Percentiles rank a stretch among this genome's conserved stretches.
Evolutionary conservation across 495 filamentous ascomycete genomes (phyloP).

Genomic region (Margaritispora aquatica): DNA sequence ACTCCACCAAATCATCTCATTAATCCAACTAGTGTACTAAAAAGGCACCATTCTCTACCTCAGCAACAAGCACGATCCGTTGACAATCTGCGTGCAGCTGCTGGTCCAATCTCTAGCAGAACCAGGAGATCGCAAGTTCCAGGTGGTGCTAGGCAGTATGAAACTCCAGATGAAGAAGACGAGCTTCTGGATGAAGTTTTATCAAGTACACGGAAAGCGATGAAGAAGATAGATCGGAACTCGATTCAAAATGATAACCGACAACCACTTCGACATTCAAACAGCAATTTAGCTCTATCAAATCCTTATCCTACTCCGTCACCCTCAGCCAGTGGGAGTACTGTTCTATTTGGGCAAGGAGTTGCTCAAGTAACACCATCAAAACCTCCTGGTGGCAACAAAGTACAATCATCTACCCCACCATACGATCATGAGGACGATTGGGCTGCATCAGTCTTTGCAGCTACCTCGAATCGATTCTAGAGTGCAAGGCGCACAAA

Average conservation of each 20-base stretch:
- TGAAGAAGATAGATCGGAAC: conserved; percentile 45
- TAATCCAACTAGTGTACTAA: conserved; percentile 46
- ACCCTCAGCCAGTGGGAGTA: conserved; percentile 75
- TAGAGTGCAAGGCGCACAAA: conserved; percentile 22
- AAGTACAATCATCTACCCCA: conserved; percentile 76
- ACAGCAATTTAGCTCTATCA: conserved; percentile 53
- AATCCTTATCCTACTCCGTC: conserved; percentile 90
- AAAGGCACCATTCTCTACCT: conserved; percentile 71
- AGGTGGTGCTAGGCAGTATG: conserved; percentile 76
- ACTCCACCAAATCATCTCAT: conserved; percentile 48
- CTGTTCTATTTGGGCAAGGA: conserved; percentile 53
- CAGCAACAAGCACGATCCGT: conserved; percentile 56
- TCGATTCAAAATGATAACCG: conserved; percentile 36
- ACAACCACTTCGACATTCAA: conserved; percentile 43
- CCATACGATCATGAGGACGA: conserved; percentile 72
- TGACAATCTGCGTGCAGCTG: conserved; percentile 53
- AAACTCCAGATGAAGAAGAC: conserved; percentile 94
- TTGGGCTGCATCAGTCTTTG: conserved; percentile 75
- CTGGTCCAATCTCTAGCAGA: conserved; percentile 70
- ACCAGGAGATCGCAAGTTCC: conserved; percentile 76
- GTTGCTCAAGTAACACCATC: conserved; percentile 50
- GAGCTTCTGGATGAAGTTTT: conserved; percentile 84
- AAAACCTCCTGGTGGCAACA: conserved; percentile 43
- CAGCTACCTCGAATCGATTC: conserved; percentile 54
- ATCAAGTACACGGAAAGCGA: conserved; percentile 38